These are phyloP conservation scores for Suillus clintonianus DNA, from an alignment of 768 basidiomycete species.

Conservation along the genomic window DNA sequence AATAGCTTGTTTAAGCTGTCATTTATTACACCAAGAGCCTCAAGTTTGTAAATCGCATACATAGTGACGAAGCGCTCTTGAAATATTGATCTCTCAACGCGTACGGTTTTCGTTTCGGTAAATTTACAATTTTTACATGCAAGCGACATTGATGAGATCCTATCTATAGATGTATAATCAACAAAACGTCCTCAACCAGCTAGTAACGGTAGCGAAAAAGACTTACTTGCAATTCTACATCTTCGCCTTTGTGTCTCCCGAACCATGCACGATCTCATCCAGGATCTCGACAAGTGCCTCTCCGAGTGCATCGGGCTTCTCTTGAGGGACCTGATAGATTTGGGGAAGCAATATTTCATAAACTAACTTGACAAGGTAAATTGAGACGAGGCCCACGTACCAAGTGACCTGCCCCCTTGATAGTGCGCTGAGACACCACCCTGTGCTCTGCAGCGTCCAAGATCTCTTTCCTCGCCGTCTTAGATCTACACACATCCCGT, in stretches of 20 bases:
- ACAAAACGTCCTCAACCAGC: background rate
- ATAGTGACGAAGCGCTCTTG: background rate
- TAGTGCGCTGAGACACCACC: constrained; percentile 19
- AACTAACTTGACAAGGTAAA: too few relatives aligned
- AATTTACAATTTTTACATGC: background rate
- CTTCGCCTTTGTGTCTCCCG: background rate
- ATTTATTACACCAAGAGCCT: background rate
- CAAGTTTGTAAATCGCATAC: background rate
- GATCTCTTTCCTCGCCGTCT: constrained; percentile 26
- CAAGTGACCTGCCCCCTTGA: constrained; percentile 32
- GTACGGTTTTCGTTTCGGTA: background rate
- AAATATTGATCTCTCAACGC: background rate
- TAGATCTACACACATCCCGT: constrained; percentile 17
- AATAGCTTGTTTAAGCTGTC: background rate
- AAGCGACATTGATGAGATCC: background rate
- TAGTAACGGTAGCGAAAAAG: background rate
- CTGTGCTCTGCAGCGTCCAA: constrained; percentile 27
- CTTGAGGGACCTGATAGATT: constrained; percentile 23
- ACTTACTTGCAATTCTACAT: background rate
- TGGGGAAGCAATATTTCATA: background rate
- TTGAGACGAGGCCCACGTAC: constrained; percentile 12
- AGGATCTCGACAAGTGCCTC: constrained; percentile 29
- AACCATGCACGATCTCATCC: background rate
- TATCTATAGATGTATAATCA: background rate
- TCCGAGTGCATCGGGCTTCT: constrained; percentile 30